Base-by-base conservation (phyloP, 495 filamentous ascomycete genomes). In the Daldinia grandis region DNA sequence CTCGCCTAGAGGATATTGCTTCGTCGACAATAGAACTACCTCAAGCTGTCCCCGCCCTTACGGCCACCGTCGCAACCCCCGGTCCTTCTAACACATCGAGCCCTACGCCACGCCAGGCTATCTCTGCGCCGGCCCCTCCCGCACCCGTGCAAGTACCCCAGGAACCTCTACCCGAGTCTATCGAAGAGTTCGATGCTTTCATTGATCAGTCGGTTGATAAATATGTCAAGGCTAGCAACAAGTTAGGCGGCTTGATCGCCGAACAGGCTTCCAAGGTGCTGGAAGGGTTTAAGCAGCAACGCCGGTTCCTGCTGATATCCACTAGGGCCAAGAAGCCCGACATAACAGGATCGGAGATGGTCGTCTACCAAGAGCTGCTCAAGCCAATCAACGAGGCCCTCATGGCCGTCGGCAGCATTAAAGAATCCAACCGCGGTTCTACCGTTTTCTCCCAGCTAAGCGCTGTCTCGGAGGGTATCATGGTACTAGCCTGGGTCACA, bases 1-100 rank as follows among this genome's bases (percentile, higher is more conserved):
- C 93, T 70, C 90, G 96, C 66, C 87, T 99, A 64, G 95, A 99
- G 84, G 95, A 99, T 79, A 95, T 98, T 76, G 94, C 94, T 21
- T 88, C 92, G 72, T 88, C 90, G 27, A 83, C 91, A 56, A 85
- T 85, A 71, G 87, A 89, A 62, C 77, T 85, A 14, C 79, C 87
- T 30, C 85, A 85, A 72, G 80, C 76, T 44, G 68, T 81, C 38
- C 80, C 80, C 68, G 76, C 76, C 24, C 68, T 80, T 31, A 76
- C 81, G 10, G 68, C 85, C 21, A 70, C 78, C 51, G 58, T 76
- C 62, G 64, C 74, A 35, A 77, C 78, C 17, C 72, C 77, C 62
- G 60, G 71, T 57, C 59, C 62, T 49, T 72, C 78, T 28, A 53
- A 74, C 50, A 66, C 75, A 8, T 66, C 79, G 14, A 74, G 69